Evolutionary conservation across 331 rosid species (phyloP), one percentile per base, ranked within the genome.

Genomic region (Phaseolus coccineus): DNA sequence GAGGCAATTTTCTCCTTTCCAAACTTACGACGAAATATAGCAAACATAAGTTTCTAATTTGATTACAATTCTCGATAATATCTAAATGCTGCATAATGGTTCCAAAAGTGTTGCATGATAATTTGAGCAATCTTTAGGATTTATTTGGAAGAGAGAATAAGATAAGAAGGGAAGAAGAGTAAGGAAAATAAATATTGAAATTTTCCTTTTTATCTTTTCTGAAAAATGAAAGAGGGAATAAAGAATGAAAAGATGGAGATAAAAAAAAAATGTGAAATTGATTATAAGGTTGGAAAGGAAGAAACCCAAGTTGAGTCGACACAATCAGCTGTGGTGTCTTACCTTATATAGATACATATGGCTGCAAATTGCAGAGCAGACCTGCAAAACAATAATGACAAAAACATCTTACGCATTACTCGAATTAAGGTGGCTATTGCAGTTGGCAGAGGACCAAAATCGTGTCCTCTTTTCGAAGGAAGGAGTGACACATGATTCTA

Each of bases 341-440:
- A 15, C 46, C 69, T 46, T 11, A 12, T 46, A 44, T 2, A 11
- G 11, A 40, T 7, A 40, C 2, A 59, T 8, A 27, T 11, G 50
- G 72, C 72, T 48, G 71, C 61, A 25, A 62, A 19, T 0, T 62
- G 62, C 47, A 62, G 48, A 30, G 46, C 40, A 15, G 25, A 39
- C 4, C 28, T 73, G 30, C 33, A 51, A 51, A 8, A 4, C 2
- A 31, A 9, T 4, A 31, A 71, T 4, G 33, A n/a, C 65, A 35
- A 2, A 39, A 9, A 42, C 35, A 19, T 70, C 47, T 10, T 7
- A 28, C 0, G 59, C 59, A 28, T 0, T 47, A 46, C 16, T 30
- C 33, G 30, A 65, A 1, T 66, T 66, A 69, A 67, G 63, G 55
- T 74, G 77, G 48, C 55, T 47, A 22, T 47, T 70, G 82, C 72